Percentiles rank a stretch among this genome's conserved stretches.
Evolutionary conservation across 495 filamentous ascomycete genomes (phyloP).

Genomic region (Podospora didyma): DNA sequence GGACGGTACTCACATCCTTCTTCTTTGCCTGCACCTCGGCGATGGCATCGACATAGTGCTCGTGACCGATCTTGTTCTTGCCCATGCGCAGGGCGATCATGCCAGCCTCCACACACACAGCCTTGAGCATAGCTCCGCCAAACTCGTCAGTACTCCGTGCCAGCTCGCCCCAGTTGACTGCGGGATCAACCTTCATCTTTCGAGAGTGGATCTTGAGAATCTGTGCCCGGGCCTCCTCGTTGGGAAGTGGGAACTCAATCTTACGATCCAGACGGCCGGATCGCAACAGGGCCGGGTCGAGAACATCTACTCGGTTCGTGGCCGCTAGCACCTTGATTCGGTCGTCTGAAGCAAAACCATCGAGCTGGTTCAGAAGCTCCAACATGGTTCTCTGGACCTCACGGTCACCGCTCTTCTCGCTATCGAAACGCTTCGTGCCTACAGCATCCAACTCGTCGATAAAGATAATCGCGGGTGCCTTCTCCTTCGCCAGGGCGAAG

Average conservation of each 20-base stretch:
- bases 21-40: slow-evolving; percentile 97
- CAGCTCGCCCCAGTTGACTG: slow-evolving; percentile 94
- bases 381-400: slow-evolving; percentile 99
- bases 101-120: slow-evolving; percentile 96
- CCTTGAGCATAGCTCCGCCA: slow-evolving; percentile 94
- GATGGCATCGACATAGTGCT: slow-evolving; percentile 99
- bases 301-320: slow-evolving; percentile 95
- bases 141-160: slow-evolving; percentile 99
- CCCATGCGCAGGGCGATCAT: slow-evolving; percentile 97
- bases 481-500: slow-evolving; percentile 96
- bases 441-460: slow-evolving; percentile 98
- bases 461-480: slow-evolving; percentile 98
- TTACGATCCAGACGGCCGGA: slow-evolving; percentile 96
- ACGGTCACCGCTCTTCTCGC: slow-evolving; percentile 94
- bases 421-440: slow-evolving; percentile 98
- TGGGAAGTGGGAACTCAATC: slow-evolving; percentile 99
- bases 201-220: slow-evolving; percentile 96
- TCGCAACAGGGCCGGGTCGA: slow-evolving; percentile 90
- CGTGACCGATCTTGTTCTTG: slow-evolving; percentile 89
- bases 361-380: slow-evolving; percentile 97
- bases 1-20: slow-evolving; percentile 64
- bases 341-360: slow-evolving; percentile 98
- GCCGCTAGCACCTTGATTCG: slow-evolving; percentile 98
- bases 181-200: slow-evolving; percentile 95
- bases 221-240: slow-evolving; percentile 95